Conservation (phyloP, 2,329 filamentous ascomycete genomes). For the Colletotrichum sp. region DNA sequence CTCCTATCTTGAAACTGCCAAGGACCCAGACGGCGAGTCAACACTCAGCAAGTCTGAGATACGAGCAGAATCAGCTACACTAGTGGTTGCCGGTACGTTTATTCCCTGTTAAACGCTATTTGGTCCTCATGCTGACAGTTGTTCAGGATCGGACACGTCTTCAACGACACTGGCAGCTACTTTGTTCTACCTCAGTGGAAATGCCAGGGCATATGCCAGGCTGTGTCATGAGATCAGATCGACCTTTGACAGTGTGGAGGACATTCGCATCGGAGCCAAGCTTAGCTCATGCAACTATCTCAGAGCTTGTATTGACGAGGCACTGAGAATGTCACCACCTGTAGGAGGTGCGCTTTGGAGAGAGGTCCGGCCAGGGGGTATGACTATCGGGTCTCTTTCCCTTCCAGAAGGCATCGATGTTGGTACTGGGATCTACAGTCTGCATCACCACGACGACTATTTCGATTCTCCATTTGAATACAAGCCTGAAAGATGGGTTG, state of each 20-base stretch:
- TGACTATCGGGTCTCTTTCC: constrained; percentile 19
- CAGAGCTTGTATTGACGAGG: constrained; percentile 42
- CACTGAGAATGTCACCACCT: constrained; percentile 25
- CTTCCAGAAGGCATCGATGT: constrained; percentile 22
- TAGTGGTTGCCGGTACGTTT: constrained; percentile 30
- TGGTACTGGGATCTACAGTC: constrained; percentile 22
- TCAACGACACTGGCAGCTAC: constrained; percentile 38
- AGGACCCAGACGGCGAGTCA: constrained; percentile 47
- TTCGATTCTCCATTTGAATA: constrained; percentile 1
- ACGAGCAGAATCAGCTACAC: constrained; percentile 44
- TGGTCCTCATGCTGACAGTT: background rate
- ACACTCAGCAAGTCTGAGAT: constrained; percentile 41
- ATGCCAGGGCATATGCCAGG: constrained; percentile 32
- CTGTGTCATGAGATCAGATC: constrained; percentile 36
- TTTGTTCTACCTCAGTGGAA: constrained; percentile 42
- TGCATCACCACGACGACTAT: constrained; percentile 19
- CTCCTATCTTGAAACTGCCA: constrained; percentile 50
- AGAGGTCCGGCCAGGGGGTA: constrained; percentile 6
- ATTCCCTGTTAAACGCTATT: background rate
- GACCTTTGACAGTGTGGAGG: constrained; percentile 36
- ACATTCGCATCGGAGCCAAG: constrained; percentile 35
- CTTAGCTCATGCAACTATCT: constrained; percentile 43
- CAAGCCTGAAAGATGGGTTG: constrained; percentile 3
- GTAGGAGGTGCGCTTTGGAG: constrained; percentile 18
- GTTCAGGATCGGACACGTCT: constrained; percentile 42